Evolutionary conservation across 2,329 filamentous ascomycete genomes (phyloP).

Genomic region (Nigrograna mackinnonii): DNA sequence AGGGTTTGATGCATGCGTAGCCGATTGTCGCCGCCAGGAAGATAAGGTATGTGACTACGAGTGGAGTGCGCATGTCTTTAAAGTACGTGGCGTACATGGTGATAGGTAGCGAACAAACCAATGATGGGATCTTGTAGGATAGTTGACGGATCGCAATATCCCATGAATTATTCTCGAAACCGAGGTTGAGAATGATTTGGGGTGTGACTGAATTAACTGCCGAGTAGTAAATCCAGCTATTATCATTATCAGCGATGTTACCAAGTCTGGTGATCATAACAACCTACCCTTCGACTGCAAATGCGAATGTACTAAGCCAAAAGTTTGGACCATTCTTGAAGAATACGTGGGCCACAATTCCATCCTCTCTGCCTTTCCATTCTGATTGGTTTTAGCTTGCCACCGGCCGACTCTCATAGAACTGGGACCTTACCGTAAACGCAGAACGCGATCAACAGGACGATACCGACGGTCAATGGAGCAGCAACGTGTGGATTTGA

Average conservation of each 20-base stretch:
- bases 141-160: conserved; percentile 32
- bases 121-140: conserved; percentile 26
- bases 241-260: background rate
- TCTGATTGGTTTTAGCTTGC: conserved; percentile 42
- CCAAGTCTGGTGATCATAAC: too few relatives aligned
- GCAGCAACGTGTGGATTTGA: conserved; percentile 27
- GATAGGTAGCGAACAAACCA: conserved; percentile 22
- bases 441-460: conserved; percentile 27
- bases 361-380: conserved; percentile 59
- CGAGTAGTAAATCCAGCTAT: conserved; percentile 54
- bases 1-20: conserved; percentile 27
- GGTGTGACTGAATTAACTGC: conserved; percentile 37
- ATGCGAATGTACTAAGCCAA: conserved; percentile 58
- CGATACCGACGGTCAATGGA: conserved; percentile 22
- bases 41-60: conserved; percentile 27
- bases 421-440: conserved; percentile 22
- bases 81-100: conserved; percentile 30
- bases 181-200: conserved; percentile 33
- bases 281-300: conserved; percentile 57
- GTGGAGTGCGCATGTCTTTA: conserved; percentile 33
- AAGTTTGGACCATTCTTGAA: conserved; percentile 60
- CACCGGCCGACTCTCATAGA: background rate
- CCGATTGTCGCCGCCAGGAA: conserved; percentile 30
- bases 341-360: conserved; percentile 60
- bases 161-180: conserved; percentile 34